These are phyloP conservation scores for Monocercomonoides exilis DNA, from an alignment of 78 protist species.

Conservation along the genomic window DNA sequence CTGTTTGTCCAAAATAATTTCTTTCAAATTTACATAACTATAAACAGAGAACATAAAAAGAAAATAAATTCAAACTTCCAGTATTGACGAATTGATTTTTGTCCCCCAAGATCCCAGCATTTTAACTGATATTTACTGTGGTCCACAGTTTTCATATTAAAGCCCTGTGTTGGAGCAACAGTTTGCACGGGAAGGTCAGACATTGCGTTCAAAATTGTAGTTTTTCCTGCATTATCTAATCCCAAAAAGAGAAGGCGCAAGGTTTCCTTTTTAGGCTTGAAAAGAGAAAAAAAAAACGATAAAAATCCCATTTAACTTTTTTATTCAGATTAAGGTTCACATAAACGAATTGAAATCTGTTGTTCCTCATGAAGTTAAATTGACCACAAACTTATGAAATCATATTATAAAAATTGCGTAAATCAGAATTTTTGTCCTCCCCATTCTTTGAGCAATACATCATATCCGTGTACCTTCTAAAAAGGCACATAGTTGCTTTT, in stretches of 20 bases:
- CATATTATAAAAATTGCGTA: too few species aligned
- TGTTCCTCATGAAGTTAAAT: too few species aligned
- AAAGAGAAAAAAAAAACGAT: neutral
- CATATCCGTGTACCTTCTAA: too few species aligned
- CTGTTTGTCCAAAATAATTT: neutral
- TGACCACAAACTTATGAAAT: too few species aligned
- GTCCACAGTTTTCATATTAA: conserved; percentile 15
- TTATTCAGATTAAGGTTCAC: too few species aligned
- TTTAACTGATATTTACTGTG: conserved; percentile 7
- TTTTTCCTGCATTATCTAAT: conserved; percentile 38
- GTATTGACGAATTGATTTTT: conserved; percentile 18
- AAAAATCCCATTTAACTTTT: neutral
- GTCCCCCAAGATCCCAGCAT: conserved; percentile 43
- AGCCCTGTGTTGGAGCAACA: conserved; percentile 34
- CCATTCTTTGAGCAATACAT: too few species aligned
- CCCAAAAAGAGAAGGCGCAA: conserved; percentile 22
- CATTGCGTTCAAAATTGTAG: conserved; percentile 9
- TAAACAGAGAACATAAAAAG: too few species aligned
- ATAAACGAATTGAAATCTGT: too few species aligned
- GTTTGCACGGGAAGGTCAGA: conserved; percentile 8
- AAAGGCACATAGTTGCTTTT: too few species aligned
- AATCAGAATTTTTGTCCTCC: too few species aligned
- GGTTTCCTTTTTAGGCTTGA: neutral
- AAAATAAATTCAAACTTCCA: conserved; percentile 29
- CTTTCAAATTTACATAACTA: too few species aligned